A percentile compares a stretch with the other conserved stretches of the same genome.
Evolutionary conservation across 768 basidiomycete genomes (phyloP).

Genomic region (Xerocomus spinulosus): DNA sequence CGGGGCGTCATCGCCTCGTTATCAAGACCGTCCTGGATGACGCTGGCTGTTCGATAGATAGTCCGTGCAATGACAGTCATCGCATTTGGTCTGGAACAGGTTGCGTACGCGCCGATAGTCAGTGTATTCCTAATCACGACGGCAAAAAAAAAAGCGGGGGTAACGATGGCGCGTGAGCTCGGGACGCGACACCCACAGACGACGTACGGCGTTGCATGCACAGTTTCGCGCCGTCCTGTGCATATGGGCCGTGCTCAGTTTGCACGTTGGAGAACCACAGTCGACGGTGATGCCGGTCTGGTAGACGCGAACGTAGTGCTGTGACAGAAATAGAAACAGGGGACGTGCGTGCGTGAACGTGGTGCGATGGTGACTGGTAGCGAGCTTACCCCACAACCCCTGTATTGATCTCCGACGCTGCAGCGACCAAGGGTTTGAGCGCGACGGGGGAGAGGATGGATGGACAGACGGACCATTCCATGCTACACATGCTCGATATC

Average conservation of each 20-base stretch:
- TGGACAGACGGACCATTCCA: slow-evolving; percentile 45
- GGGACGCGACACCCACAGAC: neutral
- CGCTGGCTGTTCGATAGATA: slow-evolving; percentile 32
- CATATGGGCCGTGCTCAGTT: slow-evolving; percentile 51
- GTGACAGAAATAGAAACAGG: neutral
- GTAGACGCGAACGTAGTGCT: slow-evolving; percentile 65
- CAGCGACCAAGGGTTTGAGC: slow-evolving; percentile 7
- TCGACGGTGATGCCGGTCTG: slow-evolving; percentile 58
- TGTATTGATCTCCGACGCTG: slow-evolving; percentile 41
- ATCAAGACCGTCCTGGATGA: slow-evolving; percentile 24
- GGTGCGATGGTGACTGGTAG: neutral
- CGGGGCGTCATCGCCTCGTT: neutral
- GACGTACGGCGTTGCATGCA: slow-evolving; percentile 42
- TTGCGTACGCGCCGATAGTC: slow-evolving; percentile 58
- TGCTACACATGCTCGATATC: slow-evolving; percentile 48
- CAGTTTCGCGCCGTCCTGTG: slow-evolving; percentile 59
- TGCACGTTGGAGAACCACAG: slow-evolving; percentile 49
- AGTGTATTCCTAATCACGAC: slow-evolving; percentile 33
- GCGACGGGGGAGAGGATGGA: slow-evolving; percentile 1
- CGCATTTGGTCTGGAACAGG: slow-evolving; percentile 64
- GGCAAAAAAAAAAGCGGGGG: neutral
- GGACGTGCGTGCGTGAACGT: slow-evolving; percentile 3
- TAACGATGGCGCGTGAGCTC: slow-evolving; percentile 1
- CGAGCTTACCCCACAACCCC: slow-evolving; percentile 39
- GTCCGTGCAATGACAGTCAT: slow-evolving; percentile 43